phyloP scores from a whole-genome alignment of 2,329 filamentous ascomycete genomes.

The Alternaria tenuissima region DNA sequence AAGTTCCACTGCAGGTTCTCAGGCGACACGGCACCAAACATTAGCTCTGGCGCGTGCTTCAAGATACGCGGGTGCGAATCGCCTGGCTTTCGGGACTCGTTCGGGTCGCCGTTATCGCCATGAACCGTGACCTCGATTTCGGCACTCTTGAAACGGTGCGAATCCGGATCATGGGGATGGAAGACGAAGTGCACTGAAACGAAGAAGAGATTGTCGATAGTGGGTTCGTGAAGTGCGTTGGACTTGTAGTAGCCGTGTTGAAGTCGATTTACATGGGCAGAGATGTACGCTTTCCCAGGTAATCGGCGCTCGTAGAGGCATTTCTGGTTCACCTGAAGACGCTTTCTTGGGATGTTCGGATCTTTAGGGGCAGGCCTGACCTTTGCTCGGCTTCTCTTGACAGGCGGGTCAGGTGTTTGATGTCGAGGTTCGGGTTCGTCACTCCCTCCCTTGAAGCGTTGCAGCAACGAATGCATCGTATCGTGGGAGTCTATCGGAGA shows the following conservation, averaged over 20 bases:
- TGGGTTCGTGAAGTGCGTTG: slow-evolving; percentile 52
- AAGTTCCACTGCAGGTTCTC: slow-evolving; percentile 60
- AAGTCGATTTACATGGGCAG: slow-evolving; percentile 59
- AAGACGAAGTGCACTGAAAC: slow-evolving; percentile 61
- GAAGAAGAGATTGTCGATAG: slow-evolving; percentile 58
- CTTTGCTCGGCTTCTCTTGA: slow-evolving; percentile 20
- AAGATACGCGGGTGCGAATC: slow-evolving; percentile 54
- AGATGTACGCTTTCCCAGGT: slow-evolving; percentile 59
- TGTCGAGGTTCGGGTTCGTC: slow-evolving; percentile 6
- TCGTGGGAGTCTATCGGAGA: neutral
- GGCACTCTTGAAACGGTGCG: slow-evolving; percentile 59
- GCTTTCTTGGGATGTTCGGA: slow-evolving; percentile 35
- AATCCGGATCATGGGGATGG: slow-evolving; percentile 53
- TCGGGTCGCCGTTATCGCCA: slow-evolving; percentile 23
- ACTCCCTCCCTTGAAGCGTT: slow-evolving; percentile 10
- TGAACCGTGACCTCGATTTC: slow-evolving; percentile 54
- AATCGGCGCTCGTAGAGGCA: slow-evolving; percentile 60
- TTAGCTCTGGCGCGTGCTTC: slow-evolving; percentile 60
- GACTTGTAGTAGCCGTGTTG: slow-evolving; percentile 60
- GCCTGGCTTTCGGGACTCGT: slow-evolving; percentile 13
- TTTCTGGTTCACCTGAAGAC: slow-evolving; percentile 44
- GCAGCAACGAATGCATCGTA: slow-evolving; percentile 23
- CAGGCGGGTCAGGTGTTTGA: slow-evolving; percentile 1
- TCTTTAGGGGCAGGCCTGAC: slow-evolving; percentile 25
- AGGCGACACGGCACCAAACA: slow-evolving; percentile 58